Conservation (phyloP, 805 yeast genomes). For the Jamesozyma gamospora region DNA sequence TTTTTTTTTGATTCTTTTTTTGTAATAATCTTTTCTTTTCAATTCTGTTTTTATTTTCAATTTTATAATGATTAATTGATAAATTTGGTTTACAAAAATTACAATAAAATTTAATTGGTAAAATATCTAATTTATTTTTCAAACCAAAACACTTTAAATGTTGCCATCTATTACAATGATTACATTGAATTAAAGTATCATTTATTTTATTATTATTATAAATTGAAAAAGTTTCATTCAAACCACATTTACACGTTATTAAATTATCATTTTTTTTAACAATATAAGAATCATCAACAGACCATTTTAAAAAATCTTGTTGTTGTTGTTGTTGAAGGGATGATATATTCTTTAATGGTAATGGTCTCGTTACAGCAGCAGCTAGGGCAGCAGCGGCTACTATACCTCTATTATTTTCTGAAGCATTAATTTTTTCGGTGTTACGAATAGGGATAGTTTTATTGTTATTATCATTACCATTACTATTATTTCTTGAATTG, state of each 20-base stretch:
- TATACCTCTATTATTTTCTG: constrained; percentile 6
- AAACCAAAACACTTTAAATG: constrained; percentile 83
- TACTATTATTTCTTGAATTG: not conserved
- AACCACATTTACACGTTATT: constrained; percentile 82
- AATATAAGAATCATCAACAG: constrained; percentile 33
- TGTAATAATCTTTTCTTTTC: constrained; percentile 7
- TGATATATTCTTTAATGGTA: constrained; percentile 34
- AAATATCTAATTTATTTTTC: constrained; percentile 58
- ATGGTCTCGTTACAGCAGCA: constrained; percentile 69
- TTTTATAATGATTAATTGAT: constrained; percentile 5
- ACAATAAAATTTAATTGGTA: constrained; percentile 66
- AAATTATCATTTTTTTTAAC: constrained; percentile 74
- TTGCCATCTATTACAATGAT: constrained; percentile 86
- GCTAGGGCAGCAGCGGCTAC: constrained; percentile 81
- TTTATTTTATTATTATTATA: not conserved
- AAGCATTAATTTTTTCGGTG: not conserved
- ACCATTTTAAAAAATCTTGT: not conserved
- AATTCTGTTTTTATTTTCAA: constrained; percentile 7
- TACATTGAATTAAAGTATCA: constrained; percentile 82
- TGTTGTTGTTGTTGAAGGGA: not conserved
- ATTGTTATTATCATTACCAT: not conserved
- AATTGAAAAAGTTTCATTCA: constrained; percentile 36
- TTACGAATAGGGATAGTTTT: not conserved
- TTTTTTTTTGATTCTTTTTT: constrained; percentile 2
- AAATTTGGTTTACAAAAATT: constrained; percentile 57